Evolutionary conservation across 257 asterid species (phyloP), one percentile per base, ranked within the genome.

Genomic region (Thymus mandschuricus): DNA sequence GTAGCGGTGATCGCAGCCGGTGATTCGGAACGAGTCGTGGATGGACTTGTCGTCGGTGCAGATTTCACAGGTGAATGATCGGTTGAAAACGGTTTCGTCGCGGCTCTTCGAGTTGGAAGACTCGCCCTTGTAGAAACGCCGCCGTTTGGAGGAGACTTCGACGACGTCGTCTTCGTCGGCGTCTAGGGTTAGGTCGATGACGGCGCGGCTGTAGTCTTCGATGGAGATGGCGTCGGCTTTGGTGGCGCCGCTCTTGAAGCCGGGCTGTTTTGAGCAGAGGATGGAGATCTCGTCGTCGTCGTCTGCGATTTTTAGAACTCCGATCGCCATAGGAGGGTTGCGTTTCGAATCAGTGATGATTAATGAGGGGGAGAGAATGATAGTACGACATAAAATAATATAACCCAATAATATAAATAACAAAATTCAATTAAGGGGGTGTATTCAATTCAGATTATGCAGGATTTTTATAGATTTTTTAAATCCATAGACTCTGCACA

Each of bases 31-130:
- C 1, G 73, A 31, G 9, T 79, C 81, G 55, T 1, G 52, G 0
- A 3, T 8, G 1, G 79, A 76, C 68, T 79, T 88, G 5, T 82
- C 86, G 45, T 86, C 90, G 7, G 77, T 77, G 71, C 96, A 88
- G 62, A 88, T 86, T 45, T 78, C 91, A 74, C 93, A 88, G 61
- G 52, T 62, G 61, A 82, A 81, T 3, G 2, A 63, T 70, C 1
- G 15, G 34, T 15, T 29, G 30, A 66, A 56, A 40, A 50, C 55
- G 10, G 55, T 76, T 72, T 34, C 65, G 29, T 15, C 66, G 12
- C 0, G 31, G 64, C 44, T 5, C 30, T 76, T 75, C 3, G 83
- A 51, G 34, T 79, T 67, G 0, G 89, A 83, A 10, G 84, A 80
- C 76, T 85, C 89, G 34, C 96, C 92, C 68, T 35, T 76, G 71